Percentiles rank a stretch among this genome's conserved stretches.
Conservation (phyloP, 1,284 basidiomycete genomes). For the Tausonia pullulans region DNA sequence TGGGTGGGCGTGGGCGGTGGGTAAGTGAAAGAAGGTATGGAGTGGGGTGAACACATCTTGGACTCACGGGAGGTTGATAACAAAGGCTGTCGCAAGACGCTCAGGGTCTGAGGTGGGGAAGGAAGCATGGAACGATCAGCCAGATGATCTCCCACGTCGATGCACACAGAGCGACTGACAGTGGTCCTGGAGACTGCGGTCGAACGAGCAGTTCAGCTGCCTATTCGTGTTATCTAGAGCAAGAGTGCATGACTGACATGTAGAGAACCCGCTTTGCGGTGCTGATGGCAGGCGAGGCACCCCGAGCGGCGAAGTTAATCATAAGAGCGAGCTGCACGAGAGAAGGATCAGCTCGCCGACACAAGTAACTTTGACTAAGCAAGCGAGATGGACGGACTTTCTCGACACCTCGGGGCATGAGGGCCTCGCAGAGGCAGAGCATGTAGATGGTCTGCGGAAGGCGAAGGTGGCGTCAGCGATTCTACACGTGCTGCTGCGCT, state of each 20-base stretch:
- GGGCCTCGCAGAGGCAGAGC: neutral
- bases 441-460: neutral
- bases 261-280: constrained; percentile 6
- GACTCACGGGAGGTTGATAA: constrained; percentile 9
- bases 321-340: neutral
- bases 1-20: no score
- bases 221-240: neutral
- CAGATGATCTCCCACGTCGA: neutral
- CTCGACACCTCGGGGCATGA: constrained; percentile 9
- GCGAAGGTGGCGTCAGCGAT: no score
- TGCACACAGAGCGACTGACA: neutral
- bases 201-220: neutral
- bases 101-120: neutral
- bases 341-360: neutral
- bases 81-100: constrained; percentile 12
- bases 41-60: no score
- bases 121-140: neutral
- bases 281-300: neutral
- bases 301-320: constrained; percentile 15
- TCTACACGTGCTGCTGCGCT: no score
- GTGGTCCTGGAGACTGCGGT: constrained; percentile 2
- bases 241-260: neutral
- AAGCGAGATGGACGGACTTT: neutral
- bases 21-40: no score
- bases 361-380: neutral